These are phyloP conservation scores for Trichoderma gamsii DNA, from an alignment of 495 filamentous ascomycete genomes.

Conservation along the genomic window DNA sequence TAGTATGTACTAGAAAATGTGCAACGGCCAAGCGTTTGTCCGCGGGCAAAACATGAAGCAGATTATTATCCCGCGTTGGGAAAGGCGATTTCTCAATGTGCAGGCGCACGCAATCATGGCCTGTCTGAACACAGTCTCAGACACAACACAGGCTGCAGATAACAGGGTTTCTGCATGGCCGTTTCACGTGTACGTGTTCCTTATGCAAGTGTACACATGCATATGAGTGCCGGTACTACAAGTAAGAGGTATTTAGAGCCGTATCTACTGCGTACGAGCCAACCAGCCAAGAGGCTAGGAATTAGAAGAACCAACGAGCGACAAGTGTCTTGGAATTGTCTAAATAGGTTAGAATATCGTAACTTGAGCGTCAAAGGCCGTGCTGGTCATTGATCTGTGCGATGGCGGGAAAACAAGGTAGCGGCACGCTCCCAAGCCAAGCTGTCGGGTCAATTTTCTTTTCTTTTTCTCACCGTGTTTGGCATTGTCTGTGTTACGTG, in stretches of 20 bases:
- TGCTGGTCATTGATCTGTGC: conserved; percentile 6
- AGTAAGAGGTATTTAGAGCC: no score
- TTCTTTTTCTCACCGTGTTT: neutral
- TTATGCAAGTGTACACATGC: no score
- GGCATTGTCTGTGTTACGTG: no score
- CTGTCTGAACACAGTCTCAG: neutral
- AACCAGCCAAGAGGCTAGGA: no score
- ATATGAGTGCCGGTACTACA: no score
- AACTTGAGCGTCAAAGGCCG: neutral
- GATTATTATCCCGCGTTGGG: neutral
- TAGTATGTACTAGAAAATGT: neutral
- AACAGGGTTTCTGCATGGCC: no score
- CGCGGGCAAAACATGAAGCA: conserved; percentile 1
- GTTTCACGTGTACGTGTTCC: no score
- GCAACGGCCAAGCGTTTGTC: neutral
- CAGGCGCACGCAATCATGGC: neutral
- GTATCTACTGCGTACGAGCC: no score
- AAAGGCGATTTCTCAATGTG: neutral
- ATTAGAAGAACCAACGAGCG: no score
- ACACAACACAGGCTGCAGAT: no score
- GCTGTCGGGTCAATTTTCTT: neutral
- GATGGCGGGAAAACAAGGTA: neutral
- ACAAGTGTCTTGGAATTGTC: no score
- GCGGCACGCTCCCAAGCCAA: neutral
- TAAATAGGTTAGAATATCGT: no score